These are phyloP conservation scores for Leccinum variicolor DNA, from an alignment of 768 basidiomycete species.

Conservation along the genomic window DNA sequence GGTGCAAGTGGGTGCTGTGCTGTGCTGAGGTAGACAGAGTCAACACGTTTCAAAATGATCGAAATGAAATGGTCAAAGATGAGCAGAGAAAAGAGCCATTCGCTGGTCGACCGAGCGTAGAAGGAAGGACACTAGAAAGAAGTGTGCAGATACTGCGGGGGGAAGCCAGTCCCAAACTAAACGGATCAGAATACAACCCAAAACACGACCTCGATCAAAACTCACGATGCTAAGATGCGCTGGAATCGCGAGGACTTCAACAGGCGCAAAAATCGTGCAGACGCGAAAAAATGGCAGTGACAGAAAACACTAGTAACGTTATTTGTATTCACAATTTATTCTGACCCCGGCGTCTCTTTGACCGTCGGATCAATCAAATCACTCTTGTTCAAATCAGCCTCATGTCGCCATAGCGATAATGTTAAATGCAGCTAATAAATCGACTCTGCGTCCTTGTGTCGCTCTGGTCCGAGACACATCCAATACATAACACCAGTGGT, in stretches of 20 bases:
- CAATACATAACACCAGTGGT: neutral
- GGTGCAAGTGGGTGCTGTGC: constrained; percentile 1
- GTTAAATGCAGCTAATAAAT: neutral
- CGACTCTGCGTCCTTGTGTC: neutral
- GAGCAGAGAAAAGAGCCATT: constrained; percentile 18
- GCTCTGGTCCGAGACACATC: constrained; percentile 1
- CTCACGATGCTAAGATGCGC: constrained; percentile 9
- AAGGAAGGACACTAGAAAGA: constrained; percentile 1
- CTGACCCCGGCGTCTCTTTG: too few species aligned
- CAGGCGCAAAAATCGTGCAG: constrained; percentile 4
- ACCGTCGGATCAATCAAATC: neutral
- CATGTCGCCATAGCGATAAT: neutral
- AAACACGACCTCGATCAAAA: neutral
- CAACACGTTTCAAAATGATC: constrained; percentile 6
- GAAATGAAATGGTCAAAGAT: constrained; percentile 10
- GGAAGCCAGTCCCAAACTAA: constrained; percentile 19
- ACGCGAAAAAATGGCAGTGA: neutral
- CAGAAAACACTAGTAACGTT: neutral
- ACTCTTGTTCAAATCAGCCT: neutral
- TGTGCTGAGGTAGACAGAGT: neutral
- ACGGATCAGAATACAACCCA: neutral
- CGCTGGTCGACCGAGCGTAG: constrained; percentile 13
- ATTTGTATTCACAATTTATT: neutral
- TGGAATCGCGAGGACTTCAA: constrained; percentile 3
- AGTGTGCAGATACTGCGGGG: constrained; percentile 4